Percentiles rank a stretch among this genome's conserved stretches.
phyloP scores from a whole-genome alignment of 768 basidiomycete species.

The Agrocybe praecox region DNA sequence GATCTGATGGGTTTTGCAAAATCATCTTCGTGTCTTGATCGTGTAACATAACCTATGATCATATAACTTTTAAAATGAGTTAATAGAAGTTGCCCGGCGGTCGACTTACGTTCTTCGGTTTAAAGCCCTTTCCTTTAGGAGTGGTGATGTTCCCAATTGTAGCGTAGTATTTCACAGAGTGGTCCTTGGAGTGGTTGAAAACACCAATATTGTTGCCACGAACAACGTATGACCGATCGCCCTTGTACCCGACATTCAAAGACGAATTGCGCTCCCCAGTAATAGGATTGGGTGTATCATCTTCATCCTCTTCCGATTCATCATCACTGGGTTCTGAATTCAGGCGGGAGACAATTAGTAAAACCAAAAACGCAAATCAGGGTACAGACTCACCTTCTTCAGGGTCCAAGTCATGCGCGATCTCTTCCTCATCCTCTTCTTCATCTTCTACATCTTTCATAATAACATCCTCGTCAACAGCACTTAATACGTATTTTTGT shows the following conservation, averaged over 20 bases:
- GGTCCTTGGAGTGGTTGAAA: conserved; percentile 72
- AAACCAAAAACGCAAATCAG: background rate
- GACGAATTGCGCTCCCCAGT: conserved; percentile 82
- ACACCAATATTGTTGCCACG: conserved; percentile 92
- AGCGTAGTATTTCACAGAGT: conserved; percentile 81
- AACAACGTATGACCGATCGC: conserved; percentile 92
- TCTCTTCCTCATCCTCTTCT: conserved; percentile 80
- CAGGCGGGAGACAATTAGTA: background rate
- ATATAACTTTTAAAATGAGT: background rate
- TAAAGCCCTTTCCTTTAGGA: conserved; percentile 81
- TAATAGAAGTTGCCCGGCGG: too few species aligned
- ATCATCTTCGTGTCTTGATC: conserved; percentile 97
- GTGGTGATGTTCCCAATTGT: conserved; percentile 85
- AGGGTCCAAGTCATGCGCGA: conserved; percentile 65
- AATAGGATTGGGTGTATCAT: conserved; percentile 40
- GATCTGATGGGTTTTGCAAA: conserved; percentile 80
- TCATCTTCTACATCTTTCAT: conserved; percentile 81
- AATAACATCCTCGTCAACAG: conserved; percentile 78
- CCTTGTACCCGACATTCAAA: conserved; percentile 92
- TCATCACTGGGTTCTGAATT: conserved; percentile 42
- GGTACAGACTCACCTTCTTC: conserved; percentile 50
- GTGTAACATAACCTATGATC: conserved; percentile 90
- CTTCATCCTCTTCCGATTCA: conserved; percentile 42
- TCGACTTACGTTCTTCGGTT: conserved; percentile 74
- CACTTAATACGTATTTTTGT: conserved; percentile 77